Base-by-base conservation (phyloP, 2,329 filamentous ascomycete species). In the Ceratocystis cubensis region DNA sequence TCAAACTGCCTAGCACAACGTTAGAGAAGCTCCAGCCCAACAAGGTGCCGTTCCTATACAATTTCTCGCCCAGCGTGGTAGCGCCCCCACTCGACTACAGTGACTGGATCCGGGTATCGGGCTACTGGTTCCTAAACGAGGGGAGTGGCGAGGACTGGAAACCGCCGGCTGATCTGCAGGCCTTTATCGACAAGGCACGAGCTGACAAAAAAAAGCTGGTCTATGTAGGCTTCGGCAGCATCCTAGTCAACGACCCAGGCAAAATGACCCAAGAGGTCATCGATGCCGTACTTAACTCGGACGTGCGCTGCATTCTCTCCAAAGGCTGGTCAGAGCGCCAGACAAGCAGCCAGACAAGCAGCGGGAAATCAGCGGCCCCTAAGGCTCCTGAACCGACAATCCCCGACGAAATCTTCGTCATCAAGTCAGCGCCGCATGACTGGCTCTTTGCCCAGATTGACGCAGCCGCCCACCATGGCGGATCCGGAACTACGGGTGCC, bases 21-120 rank as follows among this genome's bases (percentile, higher is more conserved):
- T 78, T 96, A 56, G 89, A 94, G 73, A 96, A 92, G 77, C 85
- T 99, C 84, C 91, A 96, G 76, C 87, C 89, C 1, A 96, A 96
- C 78, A 95, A 96, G 74, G 91, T 96, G n/a, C 94, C 94, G 0
- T 99, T 99, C 75, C 76, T 99, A 59, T 99, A 99, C 79, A 97
- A 96, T 76, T 97, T 96, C 75, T 96, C 90, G 66, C 91, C 92
- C 0, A 88, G 85, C 10, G 94, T 99, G 13, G 94, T 99, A n/a
- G 85, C 89, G 1, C 93, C 92, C 33, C 94, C 94, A 17, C 80
- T 96, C 1, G 94, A 99, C 76, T 99, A 92, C 76, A 93, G 90
- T 53, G 94, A 97, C 75, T 99, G 94, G 94, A 94, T 99, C 74
- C 85, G 91, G 56, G 90, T 97, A 6, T 97, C 94, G 0, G 94